Base-by-base conservation (phyloP, 1,284 basidiomycete genomes). In the Marasmius fiardii region DNA sequence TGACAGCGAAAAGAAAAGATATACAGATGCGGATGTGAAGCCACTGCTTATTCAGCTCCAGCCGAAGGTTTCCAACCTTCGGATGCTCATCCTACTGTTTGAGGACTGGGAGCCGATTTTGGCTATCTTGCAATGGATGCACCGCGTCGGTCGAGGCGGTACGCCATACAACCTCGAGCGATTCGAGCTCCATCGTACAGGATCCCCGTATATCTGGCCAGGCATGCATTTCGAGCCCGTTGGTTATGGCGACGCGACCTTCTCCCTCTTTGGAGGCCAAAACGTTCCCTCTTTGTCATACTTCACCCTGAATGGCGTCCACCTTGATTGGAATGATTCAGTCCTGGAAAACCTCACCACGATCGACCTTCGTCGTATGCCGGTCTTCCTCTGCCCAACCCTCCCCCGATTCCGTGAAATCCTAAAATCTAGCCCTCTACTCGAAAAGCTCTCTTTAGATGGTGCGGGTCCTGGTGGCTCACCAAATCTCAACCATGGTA, bases 311-410 rank as follows among this genome's bases (percentile, higher is more conserved):
- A 79, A 81, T 53, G 83, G 83, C 5, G 67, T 87, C 20, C 72
- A 79, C 57, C 67, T 86, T 55, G 75, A 86, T 64, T 88, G 84
- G 79, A 59, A 68, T 20, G 67, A 65, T 11, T 72, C 80, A 11
- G 63, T 68, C 2, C 64, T 84, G 8, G 61, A 64, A 26, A 80
- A 86, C 60, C 76, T 89, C 18, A 75, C 75, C 28, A 77, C 76
- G 4, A 71, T 89, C 44, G 86, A 88, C 59, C 68, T 89, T 53
- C 79, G 85, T 45, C 77, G 79, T 24, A 74, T 87, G 53, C 74
- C 81, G 11, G 64, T 79, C 14, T 68, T 79, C 3, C 68, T 75
- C 7, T 75, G 74, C 44, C 85, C 83, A 4, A 70, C 68, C 21
- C 66, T 80, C 11, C 31, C 59, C 7, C 73, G 71, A 16, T 86